phyloP scores from a whole-genome alignment of 148 eudicot genomes.

The Salicornia ramosissima region DNA sequence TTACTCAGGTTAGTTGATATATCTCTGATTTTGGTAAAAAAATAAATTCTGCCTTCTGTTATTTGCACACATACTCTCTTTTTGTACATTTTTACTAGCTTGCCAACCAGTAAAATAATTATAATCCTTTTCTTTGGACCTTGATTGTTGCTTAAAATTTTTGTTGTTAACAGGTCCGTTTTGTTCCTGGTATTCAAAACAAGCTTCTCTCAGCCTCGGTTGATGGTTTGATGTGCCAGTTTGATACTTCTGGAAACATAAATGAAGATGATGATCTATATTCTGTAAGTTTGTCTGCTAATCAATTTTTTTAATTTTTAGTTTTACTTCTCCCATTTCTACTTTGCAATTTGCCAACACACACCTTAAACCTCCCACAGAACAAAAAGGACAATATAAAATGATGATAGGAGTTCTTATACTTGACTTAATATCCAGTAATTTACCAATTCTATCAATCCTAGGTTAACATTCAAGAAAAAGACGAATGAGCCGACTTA shows the following conservation, averaged over 20 bases:
- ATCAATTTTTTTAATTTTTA: background rate
- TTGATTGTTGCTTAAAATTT: slow-evolving; percentile 1
- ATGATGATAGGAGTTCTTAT: too few species aligned
- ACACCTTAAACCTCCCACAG: too few species aligned
- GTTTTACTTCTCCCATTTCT: too few species aligned
- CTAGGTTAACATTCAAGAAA: too few species aligned
- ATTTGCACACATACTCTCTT: background rate
- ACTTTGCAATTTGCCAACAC: too few species aligned
- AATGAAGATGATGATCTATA: slow-evolving; percentile 85
- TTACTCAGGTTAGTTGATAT: slow-evolving; percentile 64
- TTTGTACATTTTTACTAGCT: background rate
- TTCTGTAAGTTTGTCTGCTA: slow-evolving; percentile 51
- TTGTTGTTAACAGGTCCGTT: slow-evolving; percentile 55
- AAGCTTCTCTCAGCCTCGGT: slow-evolving; percentile 93
- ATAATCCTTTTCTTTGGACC: background rate
- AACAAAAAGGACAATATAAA: too few species aligned
- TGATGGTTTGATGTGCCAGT: slow-evolving; percentile 88
- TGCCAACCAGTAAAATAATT: background rate
- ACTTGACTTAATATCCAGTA: too few species aligned
- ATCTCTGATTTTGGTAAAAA: background rate
- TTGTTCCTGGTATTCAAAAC: slow-evolving; percentile 65
- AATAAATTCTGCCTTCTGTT: background rate
- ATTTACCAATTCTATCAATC: too few species aligned
- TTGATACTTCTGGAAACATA: slow-evolving; percentile 75
- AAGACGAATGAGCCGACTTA: too few species aligned